Evolutionary conservation across 768 basidiomycete genomes (phyloP).

Genomic region (Podaxis sp.): DNA sequence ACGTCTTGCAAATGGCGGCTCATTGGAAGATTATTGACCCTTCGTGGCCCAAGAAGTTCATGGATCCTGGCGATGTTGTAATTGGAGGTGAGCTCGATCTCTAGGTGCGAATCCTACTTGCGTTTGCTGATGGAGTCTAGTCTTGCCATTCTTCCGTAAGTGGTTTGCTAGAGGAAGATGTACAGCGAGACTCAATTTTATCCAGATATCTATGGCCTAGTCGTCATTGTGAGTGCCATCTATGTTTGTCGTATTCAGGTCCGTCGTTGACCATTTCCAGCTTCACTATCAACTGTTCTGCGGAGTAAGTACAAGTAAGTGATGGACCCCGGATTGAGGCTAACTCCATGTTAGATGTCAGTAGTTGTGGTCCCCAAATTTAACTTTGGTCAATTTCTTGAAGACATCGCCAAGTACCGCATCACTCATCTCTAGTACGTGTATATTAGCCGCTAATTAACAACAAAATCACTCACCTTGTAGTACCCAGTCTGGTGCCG

Average conservation of each 20-base stretch:
- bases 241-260: neutral
- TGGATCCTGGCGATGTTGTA: constrained; percentile 53
- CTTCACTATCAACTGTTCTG: constrained; percentile 53
- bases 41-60: constrained; percentile 36
- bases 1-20: constrained; percentile 56
- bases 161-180: neutral
- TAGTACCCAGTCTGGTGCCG: constrained; percentile 50
- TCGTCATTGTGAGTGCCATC: constrained; percentile 45
- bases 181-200: neutral
- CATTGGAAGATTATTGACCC: constrained; percentile 46
- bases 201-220: constrained; percentile 59
- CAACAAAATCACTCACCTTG: neutral
- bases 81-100: constrained; percentile 46
- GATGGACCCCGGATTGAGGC: neutral
- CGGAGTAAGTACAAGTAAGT: constrained; percentile 35
- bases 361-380: constrained; percentile 68
- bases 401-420: constrained; percentile 51
- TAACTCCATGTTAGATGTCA: constrained; percentile 35
- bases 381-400: constrained; percentile 51
- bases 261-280: constrained; percentile 24
- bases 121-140: constrained; percentile 26
- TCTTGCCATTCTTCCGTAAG: constrained; percentile 60
- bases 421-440: constrained; percentile 57
- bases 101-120: neutral
- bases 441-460: no score